Conservation (phyloP, 2,329 filamentous ascomycete species). For the Colletotrichum australisinense region DNA sequence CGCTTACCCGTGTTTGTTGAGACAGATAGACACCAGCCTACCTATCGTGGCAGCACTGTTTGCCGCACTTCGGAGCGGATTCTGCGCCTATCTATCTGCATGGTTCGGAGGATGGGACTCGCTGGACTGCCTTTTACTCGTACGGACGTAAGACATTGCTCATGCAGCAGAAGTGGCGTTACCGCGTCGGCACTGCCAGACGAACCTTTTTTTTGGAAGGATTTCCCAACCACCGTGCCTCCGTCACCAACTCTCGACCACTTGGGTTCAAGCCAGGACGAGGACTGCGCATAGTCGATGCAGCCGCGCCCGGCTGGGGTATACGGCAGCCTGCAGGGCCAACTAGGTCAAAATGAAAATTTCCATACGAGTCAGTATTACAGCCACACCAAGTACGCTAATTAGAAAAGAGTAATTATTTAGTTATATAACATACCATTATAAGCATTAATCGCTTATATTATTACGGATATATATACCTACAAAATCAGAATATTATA, state of each 20-base stretch:
- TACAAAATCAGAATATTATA: too few species aligned
- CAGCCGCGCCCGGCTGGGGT: background rate
- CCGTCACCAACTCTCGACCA: background rate
- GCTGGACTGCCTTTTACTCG: background rate
- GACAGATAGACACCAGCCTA: background rate
- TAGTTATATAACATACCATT: too few species aligned
- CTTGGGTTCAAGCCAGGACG: background rate
- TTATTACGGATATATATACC: too few species aligned
- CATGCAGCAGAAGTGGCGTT: background rate
- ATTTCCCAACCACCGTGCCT: slow-evolving; percentile 6
- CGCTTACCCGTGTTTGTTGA: background rate
- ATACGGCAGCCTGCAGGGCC: too few species aligned
- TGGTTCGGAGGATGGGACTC: background rate
- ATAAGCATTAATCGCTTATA: too few species aligned
- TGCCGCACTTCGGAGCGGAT: background rate
- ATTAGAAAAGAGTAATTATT: too few species aligned
- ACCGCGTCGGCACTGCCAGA: background rate
- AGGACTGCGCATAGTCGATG: background rate
- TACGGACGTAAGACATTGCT: background rate
- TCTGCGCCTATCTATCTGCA: slow-evolving; percentile 6
- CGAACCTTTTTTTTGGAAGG: background rate
- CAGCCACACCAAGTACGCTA: too few species aligned
- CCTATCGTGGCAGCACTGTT: background rate
- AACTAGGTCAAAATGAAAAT: too few species aligned
- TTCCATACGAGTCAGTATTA: too few species aligned